Conservation (phyloP, 805 yeast species). For the Metschnikowia peoriensis region DNA sequence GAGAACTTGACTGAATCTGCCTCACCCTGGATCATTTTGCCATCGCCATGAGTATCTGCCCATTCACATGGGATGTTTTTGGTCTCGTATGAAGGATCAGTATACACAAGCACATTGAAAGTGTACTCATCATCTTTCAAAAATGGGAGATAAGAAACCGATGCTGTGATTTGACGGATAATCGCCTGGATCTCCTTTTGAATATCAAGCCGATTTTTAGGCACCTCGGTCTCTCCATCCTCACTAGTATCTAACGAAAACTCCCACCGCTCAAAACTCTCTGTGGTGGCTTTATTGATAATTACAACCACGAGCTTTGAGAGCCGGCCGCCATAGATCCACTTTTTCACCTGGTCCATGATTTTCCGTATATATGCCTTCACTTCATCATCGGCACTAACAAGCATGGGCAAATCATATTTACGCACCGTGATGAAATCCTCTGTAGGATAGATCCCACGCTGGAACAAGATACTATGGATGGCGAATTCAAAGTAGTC, state of each 20-base stretch:
- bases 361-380: constrained; percentile 64
- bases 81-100: constrained; percentile 51
- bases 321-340: constrained; percentile 72
- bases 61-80: constrained; percentile 76
- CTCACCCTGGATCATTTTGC: constrained; percentile 49
- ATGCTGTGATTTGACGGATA: constrained; percentile 84
- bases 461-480: constrained; percentile 77
- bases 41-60: constrained; percentile 67
- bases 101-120: constrained; percentile 80
- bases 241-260: constrained; percentile 56
- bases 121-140: constrained; percentile 58
- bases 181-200: constrained; percentile 81
- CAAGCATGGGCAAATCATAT: constrained; percentile 73
- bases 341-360: constrained; percentile 58
- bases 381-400: constrained; percentile 74
- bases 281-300: constrained; percentile 63
- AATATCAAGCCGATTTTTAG: constrained; percentile 45
- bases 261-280: constrained; percentile 83
- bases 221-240: constrained; percentile 11
- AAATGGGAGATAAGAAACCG: constrained; percentile 81
- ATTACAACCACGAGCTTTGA: constrained; percentile 69
- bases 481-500: constrained; percentile 85
- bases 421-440: constrained; percentile 77
- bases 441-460: constrained; percentile 87
- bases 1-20: constrained; percentile 70